A percentile compares a stretch with the other conserved stretches of the same genome.
These are phyloP conservation scores for Brassica hybrid DNA, from an alignment of 441 rosid species.

Conservation along the genomic window DNA sequence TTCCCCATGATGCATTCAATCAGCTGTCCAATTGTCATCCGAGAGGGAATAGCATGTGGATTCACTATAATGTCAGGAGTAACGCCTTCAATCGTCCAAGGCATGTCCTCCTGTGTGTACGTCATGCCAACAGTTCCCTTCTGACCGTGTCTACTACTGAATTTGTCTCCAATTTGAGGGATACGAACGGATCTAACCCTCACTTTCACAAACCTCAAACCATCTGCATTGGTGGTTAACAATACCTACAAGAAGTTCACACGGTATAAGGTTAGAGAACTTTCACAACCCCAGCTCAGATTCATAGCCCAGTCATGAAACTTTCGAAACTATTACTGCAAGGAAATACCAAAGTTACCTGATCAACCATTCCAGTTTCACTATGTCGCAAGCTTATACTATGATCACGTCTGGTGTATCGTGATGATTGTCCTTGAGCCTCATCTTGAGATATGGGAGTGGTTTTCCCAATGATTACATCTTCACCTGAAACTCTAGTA, in stretches of 20 bases:
- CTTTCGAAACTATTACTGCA: constrained; percentile 3
- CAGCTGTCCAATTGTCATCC: constrained; percentile 99
- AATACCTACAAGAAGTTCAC: constrained; percentile 63
- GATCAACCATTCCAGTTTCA: constrained; percentile 98
- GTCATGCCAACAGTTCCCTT: constrained; percentile 99
- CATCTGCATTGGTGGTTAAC: constrained; percentile 96
- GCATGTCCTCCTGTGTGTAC: constrained; percentile 99
- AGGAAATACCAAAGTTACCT: constrained; percentile 53
- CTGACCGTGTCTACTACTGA: constrained; percentile 98
- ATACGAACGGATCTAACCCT: constrained; percentile 96
- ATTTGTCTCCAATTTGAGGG: constrained; percentile 98
- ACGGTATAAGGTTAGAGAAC: background rate
- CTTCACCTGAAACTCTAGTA: constrained; percentile 96
- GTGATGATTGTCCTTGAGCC: constrained; percentile 85
- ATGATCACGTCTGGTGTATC: constrained; percentile 91
- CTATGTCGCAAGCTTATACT: constrained; percentile 98
- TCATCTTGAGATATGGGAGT: constrained; percentile 96
- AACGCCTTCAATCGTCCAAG: constrained; percentile 98
- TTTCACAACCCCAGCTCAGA: background rate
- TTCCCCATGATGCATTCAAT: constrained; percentile 99
- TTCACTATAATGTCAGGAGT: constrained; percentile 94
- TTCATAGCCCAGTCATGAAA: constrained; percentile 8
- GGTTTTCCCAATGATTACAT: constrained; percentile 96
- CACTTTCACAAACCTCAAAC: constrained; percentile 84
- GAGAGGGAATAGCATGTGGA: constrained; percentile 99